These are phyloP conservation scores for Debaryomyces sp. DNA, from an alignment of 1,139 yeast genomes.

Conservation along the genomic window DNA sequence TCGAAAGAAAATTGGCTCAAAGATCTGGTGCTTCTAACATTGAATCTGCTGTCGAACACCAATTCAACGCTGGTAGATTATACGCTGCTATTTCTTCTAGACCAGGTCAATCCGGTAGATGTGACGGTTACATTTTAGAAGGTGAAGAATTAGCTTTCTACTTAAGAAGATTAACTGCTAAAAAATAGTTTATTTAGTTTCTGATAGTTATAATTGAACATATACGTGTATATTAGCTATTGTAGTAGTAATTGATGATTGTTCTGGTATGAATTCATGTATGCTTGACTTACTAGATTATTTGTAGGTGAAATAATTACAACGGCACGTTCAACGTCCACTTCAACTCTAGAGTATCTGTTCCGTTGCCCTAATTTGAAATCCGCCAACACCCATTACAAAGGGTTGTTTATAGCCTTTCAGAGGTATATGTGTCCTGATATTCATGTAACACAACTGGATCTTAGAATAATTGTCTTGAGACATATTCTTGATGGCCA, in stretches of 20 bases:
- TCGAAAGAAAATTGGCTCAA: slow-evolving; percentile 88
- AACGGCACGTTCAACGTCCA: too few species aligned
- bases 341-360: too few species aligned
- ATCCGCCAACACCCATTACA: too few species aligned
- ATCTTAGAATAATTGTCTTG: too few species aligned
- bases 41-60: slow-evolving; percentile 90
- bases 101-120: slow-evolving; percentile 99
- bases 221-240: slow-evolving; percentile 16
- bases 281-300: too few species aligned
- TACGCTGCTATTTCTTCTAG: slow-evolving; percentile 99
- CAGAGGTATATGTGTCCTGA: too few species aligned
- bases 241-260: slow-evolving; percentile 3
- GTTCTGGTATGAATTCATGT: not conserved
- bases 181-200: slow-evolving; percentile 67
- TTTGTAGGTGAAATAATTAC: too few species aligned
- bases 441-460: too few species aligned
- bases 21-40: slow-evolving; percentile 85
- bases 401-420: too few species aligned
- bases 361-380: too few species aligned
- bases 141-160: slow-evolving; percentile 99
- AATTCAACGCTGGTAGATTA: slow-evolving; percentile 98
- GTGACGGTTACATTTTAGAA: slow-evolving; percentile 99
- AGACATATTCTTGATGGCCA: not conserved
- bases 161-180: slow-evolving; percentile 99
- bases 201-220: slow-evolving; percentile 14